A percentile compares a stretch with the other conserved stretches of the same genome.
Evolutionary conservation across 169 alveolate species (phyloP).

Genomic region (Neospora caninum): DNA sequence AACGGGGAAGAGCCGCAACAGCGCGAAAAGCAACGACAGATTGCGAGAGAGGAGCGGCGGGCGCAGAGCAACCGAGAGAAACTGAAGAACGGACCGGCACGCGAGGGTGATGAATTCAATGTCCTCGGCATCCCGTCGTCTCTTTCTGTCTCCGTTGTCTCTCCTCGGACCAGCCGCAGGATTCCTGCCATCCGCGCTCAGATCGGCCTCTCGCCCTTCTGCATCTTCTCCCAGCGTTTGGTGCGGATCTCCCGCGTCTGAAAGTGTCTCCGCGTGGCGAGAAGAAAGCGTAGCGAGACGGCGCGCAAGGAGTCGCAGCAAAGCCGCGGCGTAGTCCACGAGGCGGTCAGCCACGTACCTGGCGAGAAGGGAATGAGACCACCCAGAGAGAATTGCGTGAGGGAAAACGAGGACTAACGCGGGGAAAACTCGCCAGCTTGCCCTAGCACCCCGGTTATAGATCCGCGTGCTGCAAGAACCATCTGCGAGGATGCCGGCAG

Average conservation of each 20-base stretch:
- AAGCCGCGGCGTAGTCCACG: background rate
- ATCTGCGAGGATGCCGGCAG: too few species aligned
- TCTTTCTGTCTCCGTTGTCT: background rate
- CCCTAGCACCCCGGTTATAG: too few species aligned
- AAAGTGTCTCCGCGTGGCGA: background rate
- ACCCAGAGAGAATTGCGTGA: background rate
- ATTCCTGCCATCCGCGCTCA: background rate
- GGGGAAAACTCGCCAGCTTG: too few species aligned
- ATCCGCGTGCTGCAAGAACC: too few species aligned
- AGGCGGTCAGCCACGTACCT: constrained; percentile 33
- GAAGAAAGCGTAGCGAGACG: background rate
- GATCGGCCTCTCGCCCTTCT: background rate
- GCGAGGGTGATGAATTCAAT: background rate
- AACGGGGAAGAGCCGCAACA: constrained; percentile 29
- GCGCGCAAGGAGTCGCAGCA: background rate
- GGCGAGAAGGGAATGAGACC: background rate
- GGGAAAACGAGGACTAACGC: too few species aligned
- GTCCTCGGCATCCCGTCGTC: background rate
- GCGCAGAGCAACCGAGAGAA: background rate
- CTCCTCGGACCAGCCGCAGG: background rate
- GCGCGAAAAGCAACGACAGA: constrained; percentile 11
- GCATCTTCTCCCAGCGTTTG: background rate
- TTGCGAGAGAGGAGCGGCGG: background rate
- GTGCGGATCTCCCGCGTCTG: background rate
- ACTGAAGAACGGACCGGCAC: background rate